Percentiles rank a stretch among this genome's conserved stretches.
phyloP scores from a whole-genome alignment of 2,329 filamentous ascomycete genomes.

The Aspergillus clavatus region DNA sequence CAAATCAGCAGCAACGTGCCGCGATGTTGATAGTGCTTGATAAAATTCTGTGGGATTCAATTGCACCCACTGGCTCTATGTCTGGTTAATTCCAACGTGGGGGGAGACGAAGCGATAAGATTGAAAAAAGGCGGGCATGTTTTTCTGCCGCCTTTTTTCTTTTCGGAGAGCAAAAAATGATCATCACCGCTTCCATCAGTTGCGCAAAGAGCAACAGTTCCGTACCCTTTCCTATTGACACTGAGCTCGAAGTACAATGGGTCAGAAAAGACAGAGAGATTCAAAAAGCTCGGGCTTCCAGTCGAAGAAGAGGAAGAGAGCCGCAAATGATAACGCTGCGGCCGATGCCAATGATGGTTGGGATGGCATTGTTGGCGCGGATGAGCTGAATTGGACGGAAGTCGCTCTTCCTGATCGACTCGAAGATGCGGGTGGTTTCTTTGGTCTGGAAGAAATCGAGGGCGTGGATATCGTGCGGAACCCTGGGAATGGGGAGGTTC shows the following conservation, averaged over 20 bases:
- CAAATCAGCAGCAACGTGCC: neutral
- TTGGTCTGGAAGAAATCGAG: constrained; percentile 84
- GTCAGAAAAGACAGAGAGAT: constrained; percentile 34
- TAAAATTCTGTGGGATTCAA: too few species aligned
- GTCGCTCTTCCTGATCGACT: constrained; percentile 68
- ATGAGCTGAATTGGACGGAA: constrained; percentile 58
- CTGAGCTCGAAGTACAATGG: constrained; percentile 21
- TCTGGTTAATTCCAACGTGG: constrained; percentile 1
- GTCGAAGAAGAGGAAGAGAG: constrained; percentile 36
- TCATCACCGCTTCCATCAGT: neutral
- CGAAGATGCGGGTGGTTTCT: constrained; percentile 91
- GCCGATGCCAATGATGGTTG: constrained; percentile 17
- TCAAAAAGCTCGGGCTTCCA: constrained; percentile 24
- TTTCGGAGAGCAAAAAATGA: constrained; percentile 11
- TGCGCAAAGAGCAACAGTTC: neutral
- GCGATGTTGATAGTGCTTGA: neutral
- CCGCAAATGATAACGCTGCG: constrained; percentile 12
- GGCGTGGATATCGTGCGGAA: constrained; percentile 76
- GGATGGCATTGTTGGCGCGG: constrained; percentile 35
- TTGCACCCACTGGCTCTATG: neutral
- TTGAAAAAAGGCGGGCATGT: constrained; percentile 25
- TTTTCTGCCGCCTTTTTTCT: constrained; percentile 38
- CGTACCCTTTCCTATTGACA: neutral
- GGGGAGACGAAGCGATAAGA: constrained; percentile 28
- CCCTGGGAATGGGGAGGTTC: constrained; percentile 49